phyloP scores from a whole-genome alignment of 2,329 filamentous ascomycete species.

The Aureobasidium uvarum region DNA sequence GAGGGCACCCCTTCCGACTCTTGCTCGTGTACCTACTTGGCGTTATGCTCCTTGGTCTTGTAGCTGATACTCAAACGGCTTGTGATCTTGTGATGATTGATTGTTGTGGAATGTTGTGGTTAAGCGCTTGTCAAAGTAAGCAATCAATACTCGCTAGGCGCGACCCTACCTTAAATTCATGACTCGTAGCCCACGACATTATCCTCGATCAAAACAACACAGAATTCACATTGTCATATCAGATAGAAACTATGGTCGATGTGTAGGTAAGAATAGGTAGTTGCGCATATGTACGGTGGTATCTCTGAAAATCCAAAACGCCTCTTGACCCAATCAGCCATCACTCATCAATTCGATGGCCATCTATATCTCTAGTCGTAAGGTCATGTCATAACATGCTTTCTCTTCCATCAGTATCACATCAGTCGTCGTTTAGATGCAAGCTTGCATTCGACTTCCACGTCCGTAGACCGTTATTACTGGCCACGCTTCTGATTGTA shows the following conservation, averaged over 20 bases:
- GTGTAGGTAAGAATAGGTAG: background rate
- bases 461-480: conserved; percentile 11
- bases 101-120: conserved; percentile 2
- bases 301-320: conserved; percentile 9
- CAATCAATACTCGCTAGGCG: background rate
- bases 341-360: background rate
- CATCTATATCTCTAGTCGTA: conserved; percentile 8
- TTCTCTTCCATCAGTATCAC: background rate
- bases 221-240: no score
- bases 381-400: conserved; percentile 11
- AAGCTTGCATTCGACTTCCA: conserved; percentile 24
- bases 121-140: background rate
- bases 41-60: background rate
- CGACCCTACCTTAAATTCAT: background rate
- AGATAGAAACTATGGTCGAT: background rate
- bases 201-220: no score
- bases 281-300: conserved; percentile 8
- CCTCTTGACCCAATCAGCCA: background rate
- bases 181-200: background rate
- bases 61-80: background rate
- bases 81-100: background rate
- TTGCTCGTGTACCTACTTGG: conserved; percentile 6
- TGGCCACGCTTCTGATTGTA: conserved; percentile 6
- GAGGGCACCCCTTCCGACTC: background rate
- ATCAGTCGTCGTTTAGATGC: conserved; percentile 19